phyloP scores from a whole-genome alignment of 2,329 filamentous ascomycete species.

The Trichophyton equinum region DNA sequence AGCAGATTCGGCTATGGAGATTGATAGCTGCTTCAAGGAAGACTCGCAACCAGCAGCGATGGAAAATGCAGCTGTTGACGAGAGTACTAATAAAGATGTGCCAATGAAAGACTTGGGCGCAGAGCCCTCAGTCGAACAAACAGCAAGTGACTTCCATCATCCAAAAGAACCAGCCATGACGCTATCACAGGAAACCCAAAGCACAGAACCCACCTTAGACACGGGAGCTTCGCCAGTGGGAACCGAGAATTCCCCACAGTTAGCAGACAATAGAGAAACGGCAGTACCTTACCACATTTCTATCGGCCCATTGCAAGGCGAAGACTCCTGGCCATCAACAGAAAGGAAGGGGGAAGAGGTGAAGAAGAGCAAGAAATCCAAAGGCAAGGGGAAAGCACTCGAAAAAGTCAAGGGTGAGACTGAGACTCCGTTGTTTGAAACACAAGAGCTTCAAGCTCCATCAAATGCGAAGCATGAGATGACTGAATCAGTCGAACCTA shows the following conservation, averaged over 20 bases:
- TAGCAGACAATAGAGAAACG: background rate
- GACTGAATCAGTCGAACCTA: background rate
- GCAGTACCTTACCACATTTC: background rate
- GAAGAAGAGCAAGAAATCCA: conserved; percentile 10
- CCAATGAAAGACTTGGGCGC: background rate
- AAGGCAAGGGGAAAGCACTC: background rate
- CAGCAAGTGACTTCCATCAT: background rate
- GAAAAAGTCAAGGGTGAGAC: background rate
- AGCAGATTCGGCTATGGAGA: background rate
- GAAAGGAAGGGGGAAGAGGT: conserved; percentile 7
- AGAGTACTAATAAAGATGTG: background rate
- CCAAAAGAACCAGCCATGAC: background rate
- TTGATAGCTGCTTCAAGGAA: background rate
- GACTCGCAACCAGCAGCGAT: background rate
- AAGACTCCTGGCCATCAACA: background rate
- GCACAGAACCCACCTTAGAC: background rate
- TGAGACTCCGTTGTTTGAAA: background rate
- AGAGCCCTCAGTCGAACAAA: background rate
- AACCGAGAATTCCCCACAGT: background rate
- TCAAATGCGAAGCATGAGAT: background rate
- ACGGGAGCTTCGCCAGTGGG: background rate
- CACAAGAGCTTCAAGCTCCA: background rate
- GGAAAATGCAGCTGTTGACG: background rate
- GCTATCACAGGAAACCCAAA: background rate
- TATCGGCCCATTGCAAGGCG: background rate